A percentile compares a stretch with the other conserved stretches of the same genome.
Conservation (phyloP, 768 basidiomycete genomes). For the Lentinula edodes region DNA sequence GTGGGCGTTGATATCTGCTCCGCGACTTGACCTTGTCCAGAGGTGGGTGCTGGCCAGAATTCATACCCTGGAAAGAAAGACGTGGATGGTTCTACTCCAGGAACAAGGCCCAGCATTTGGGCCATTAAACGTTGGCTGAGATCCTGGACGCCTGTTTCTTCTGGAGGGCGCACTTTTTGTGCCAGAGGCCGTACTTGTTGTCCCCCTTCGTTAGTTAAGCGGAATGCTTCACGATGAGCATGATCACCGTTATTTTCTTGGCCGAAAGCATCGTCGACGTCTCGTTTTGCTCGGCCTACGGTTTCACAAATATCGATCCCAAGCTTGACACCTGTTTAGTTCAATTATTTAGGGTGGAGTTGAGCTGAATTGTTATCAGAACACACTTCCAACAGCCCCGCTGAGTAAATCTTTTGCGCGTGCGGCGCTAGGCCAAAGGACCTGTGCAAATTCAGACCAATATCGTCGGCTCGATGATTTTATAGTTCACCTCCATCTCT, state of each 20-base stretch:
- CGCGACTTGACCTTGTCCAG: constrained; percentile 9
- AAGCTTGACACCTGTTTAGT: constrained; percentile 51
- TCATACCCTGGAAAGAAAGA: constrained; percentile 34
- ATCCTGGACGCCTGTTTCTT: constrained; percentile 50
- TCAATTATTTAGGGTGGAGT: neutral
- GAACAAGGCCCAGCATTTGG: constrained; percentile 64
- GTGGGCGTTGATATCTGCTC: neutral
- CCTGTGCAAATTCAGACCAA: constrained; percentile 26
- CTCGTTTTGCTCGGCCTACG: constrained; percentile 48
- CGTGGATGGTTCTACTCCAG: constrained; percentile 56
- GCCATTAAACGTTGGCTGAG: constrained; percentile 64
- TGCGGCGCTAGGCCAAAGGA: constrained; percentile 66
- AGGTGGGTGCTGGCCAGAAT: constrained; percentile 31
- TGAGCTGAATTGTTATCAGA: neutral
- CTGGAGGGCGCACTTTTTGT: constrained; percentile 11
- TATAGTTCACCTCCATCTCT: constrained; percentile 55
- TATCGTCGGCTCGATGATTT: neutral
- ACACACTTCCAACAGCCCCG: neutral
- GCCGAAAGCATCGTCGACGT: constrained; percentile 60
- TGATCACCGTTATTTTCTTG: constrained; percentile 44
- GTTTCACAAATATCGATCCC: constrained; percentile 36
- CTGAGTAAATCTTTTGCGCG: constrained; percentile 57
- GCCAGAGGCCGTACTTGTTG: constrained; percentile 12
- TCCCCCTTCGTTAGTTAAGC: constrained; percentile 4
- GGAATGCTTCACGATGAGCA: constrained; percentile 35